Percentiles rank a stretch among this genome's conserved stretches.
Conservation (phyloP, 2,329 filamentous ascomycete genomes). For the Trichoderma lentiforme region DNA sequence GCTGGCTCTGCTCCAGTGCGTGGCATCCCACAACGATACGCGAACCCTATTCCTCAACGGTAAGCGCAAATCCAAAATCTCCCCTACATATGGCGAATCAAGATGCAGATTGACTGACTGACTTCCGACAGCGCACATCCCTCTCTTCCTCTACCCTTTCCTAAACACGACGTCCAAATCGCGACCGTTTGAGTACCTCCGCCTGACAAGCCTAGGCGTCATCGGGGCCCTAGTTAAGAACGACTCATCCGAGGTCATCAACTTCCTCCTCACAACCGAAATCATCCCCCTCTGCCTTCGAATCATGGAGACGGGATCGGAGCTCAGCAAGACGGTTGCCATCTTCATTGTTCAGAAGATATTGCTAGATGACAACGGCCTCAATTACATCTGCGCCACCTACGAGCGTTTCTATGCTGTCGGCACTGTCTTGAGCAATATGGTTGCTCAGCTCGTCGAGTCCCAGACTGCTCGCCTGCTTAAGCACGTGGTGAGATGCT, state of each 20-base stretch:
- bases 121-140: slow-evolving; percentile 73
- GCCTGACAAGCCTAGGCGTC: slow-evolving; percentile 90
- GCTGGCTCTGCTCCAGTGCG: slow-evolving; percentile 90
- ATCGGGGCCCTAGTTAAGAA: slow-evolving; percentile 98
- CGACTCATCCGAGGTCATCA: slow-evolving; percentile 97
- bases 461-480: slow-evolving; percentile 93
- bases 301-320: slow-evolving; percentile 98
- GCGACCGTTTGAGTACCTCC: slow-evolving; percentile 93
- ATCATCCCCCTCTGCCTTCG: slow-evolving; percentile 96
- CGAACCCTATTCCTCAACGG: slow-evolving; percentile 89
- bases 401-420: slow-evolving; percentile 99
- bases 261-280: slow-evolving; percentile 96
- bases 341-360: slow-evolving; percentile 99
- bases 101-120: neutral
- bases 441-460: slow-evolving; percentile 96
- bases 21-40: slow-evolving; percentile 96
- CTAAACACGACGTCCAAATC: slow-evolving; percentile 99
- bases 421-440: slow-evolving; percentile 94
- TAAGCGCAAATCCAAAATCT: slow-evolving; percentile 42
- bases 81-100: neutral
- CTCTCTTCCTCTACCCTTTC: slow-evolving; percentile 95
- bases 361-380: slow-evolving; percentile 87
- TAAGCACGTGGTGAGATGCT: slow-evolving; percentile 97
- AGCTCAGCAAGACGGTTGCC: slow-evolving; percentile 96
- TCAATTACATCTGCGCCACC: slow-evolving; percentile 97